Base-by-base conservation (phyloP, 2,329 filamentous ascomycete species). In the Diplodia mutila region DNA sequence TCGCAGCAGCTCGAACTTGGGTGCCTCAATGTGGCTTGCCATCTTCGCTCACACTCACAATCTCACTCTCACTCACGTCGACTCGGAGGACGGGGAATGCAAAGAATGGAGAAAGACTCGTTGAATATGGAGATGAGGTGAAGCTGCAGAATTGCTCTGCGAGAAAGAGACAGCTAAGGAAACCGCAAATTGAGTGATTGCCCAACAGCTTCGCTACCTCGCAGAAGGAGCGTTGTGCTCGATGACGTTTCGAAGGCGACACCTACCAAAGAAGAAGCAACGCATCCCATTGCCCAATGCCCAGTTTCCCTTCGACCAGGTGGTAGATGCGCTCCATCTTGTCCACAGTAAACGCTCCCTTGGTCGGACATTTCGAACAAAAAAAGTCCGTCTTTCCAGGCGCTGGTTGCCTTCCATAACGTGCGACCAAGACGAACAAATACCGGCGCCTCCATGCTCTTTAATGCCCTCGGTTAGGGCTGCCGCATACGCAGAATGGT, bases 1-100 rank as follows among this genome's bases (percentile, higher is more conserved):
- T 9, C 48, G 54, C 42, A 67, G 21, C 32, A 52, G 12, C 34
- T 61, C 65, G 14, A 67, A 65, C 23, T 46, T 46, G 49, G 23
- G 34, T 23, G 32, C 34, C 16, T 51, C 65, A 4, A 52, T 29
- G 25, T 51, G 65, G 4, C 11, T 25, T 23, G 46, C 23, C 65
- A 67, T 67, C n/a, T 42, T 61, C 16, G 34, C 29, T 21, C 27
- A 25, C 57, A 39, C 18, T 63, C 4, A 14, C 42, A 34, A n/a
- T n/a, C 16, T 61, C 3, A 39, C 18, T 63, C 4, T 21, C 42
- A 34, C 39, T n/a, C 37, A n/a, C 32, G 32, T 48, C 51, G 32
- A 53, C 51, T 54, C 4, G n/a, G 51, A 34, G 39, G 23, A 51
- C 14, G 64, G 39, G 48, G 9, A 14, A 51, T n/a, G 53, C 23